Base-by-base conservation (phyloP, 371 early-diverging fungal genomes). In the Conidiobolus incongruus region DNA sequence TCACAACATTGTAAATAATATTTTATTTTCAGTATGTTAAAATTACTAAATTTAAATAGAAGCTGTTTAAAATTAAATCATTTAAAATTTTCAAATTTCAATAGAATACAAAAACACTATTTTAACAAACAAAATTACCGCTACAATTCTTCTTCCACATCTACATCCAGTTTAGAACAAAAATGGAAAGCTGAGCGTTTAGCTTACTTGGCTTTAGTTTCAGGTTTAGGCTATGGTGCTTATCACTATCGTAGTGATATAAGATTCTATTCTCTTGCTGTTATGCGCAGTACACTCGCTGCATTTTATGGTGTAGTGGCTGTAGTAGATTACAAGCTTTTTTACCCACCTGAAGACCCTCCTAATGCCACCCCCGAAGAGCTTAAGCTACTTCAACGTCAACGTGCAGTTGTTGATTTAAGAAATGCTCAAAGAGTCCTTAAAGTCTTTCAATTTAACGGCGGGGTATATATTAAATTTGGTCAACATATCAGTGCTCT, bases 391-490 rank as follows among this genome's bases (percentile, higher is more conserved):
- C n/a, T 36, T n/a, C n/a, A n/a, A n/a, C n/a, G n/a, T n/a, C n/a
- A n/a, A 5, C 17, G 16, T 19, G 15, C 4, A n/a, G 43, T 24
- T 4, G 56, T 66, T 7, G 63, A 72, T 40, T 45, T 48, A 32
- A 55, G 68, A 4, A 61, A 58, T 39, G 84, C 87, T 0, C 51
- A 70, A 4, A 44, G 68, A 26, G 48, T 82, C 4, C 49, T 78
- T 20, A 54, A 54, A 19, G 69, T 70, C 22, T 58, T 69, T 16
- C 55, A 61, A 43, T 55, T 52, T 23, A 63, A 79, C 40, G 87
- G 85, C 26, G 93, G 93, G n/a, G 74, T 88, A 22, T 92, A 87
- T 49, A 81, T 92, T 52, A 92, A 92, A 50, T 64, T 91, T 54
- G 88, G 90, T 1, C 89, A 90, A 52, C 87, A 90, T 54, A 55